Base-by-base conservation (phyloP, 106 monocot genomes). In the Platanthera guangdongensis region DNA sequence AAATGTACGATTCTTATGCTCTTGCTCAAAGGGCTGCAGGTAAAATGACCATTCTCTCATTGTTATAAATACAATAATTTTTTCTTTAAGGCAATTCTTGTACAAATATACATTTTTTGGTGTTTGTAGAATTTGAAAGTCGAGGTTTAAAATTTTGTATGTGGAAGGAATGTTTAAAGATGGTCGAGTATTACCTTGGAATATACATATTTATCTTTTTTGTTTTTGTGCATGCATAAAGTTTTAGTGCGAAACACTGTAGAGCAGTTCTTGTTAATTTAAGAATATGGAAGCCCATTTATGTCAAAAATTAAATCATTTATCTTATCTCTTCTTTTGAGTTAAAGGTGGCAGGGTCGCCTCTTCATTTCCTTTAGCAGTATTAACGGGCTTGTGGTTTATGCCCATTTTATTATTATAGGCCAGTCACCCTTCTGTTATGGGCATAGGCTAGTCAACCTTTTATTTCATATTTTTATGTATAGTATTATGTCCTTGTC, bases 11-110 rank as follows among this genome's bases (percentile, higher is more conserved):
- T 71, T 92, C 99, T 19, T 99, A 88, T 81, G 81, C 85, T 22
- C 99, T 99, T 82, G 94, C 99, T 84, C 82, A 15, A 28, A 88
- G 77, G 62, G 94, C 84, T 78, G 94, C 99, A 86, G 99, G 99
- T 99, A 86, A 77, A 65, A n/a, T 18, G 39, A 11, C 47, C 18
- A 71, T 82, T 71, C 22, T 22, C 9, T n/a, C 39, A 13, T 25
- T 75, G 14, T 48, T 80, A 47, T 12, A 32, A 9, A 65, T 65
- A 32, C 13, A 8, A 13, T 53, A 25, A 65, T 30, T 22, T 65
- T 65, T 25, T 65, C 10, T 65, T 65, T 65, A 65, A 30, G 65
- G 4, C 32, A 32, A 30, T 8, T 63, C 6, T 65, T n/a, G 2
- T 12, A 3, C 30, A 65, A 32, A 8, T 32, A 10, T 30, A 32